Evolutionary conservation across 352 stramenopile species (phyloP), one percentile per base, ranked within the genome.

Genomic region (Globisporangium camurandrum): DNA sequence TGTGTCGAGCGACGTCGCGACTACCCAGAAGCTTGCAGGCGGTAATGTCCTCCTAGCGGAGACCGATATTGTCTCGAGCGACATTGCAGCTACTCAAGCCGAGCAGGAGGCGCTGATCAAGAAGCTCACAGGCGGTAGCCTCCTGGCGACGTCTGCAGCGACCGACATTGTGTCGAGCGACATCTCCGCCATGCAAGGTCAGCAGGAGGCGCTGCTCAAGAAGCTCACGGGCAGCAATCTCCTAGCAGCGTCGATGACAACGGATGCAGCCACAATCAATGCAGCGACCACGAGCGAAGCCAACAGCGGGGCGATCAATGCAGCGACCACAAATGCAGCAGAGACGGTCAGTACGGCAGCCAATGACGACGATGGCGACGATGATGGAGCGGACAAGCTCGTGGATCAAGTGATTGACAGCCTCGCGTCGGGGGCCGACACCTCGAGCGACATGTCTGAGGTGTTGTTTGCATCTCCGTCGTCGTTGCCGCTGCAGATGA

Each of bases 121-220:
- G 16, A 20, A 22, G n/a, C 36, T 41, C n/a, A 24, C 36, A 24
- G 36, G n/a, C 16, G 0, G 0, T 10, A 3, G 30, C 14, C 30
- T 5, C 30, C 42, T 48, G 3, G 2, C 17, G 22, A 8, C 36
- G 28, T 34, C 57, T 16, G 54, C 56, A 11, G 54, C 56, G 23
- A n/a, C 28, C 27, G 56, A 66, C n/a, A 44, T 64, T 45, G 37
- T 50, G 19, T 17, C 26, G 14, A 26, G 26, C n/a, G 34, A 33
- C 17, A 41, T 51, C 14, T 19, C 19, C 17, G 14, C 20, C 7
- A 40, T 12, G n/a, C 33, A 51, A 9, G 31, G 2, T 2, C 19
- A 43, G 17, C 45, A 51, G 14, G 45, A 43, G 24, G 45, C 17
- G 30, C 20, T 51, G 19, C 24, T 51, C n/a, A 51, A 51, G 31